Evolutionary conservation across 768 basidiomycete genomes (phyloP), one percentile per base, ranked within the genome.

Genomic region (Crassisporium funariophilum): DNA sequence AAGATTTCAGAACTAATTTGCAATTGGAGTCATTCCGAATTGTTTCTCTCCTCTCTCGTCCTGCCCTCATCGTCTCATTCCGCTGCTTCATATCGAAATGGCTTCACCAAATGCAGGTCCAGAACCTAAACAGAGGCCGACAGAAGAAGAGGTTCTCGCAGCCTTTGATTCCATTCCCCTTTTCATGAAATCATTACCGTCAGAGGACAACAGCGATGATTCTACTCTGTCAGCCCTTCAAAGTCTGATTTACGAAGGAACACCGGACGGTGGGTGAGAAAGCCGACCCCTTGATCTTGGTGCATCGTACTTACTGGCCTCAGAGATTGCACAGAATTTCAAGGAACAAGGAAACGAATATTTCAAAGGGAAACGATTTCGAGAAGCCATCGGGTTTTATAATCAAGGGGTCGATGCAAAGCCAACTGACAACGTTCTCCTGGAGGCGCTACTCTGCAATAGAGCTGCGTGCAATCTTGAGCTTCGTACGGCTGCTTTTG

Each of bases 331-430:
- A 1, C 77, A 82, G 50, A 94, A 89, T 60, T 97, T 98, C 69
- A 98, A 97, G 65, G 84, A 91, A 43, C 91, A 95, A 62, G 97
- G 94, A 4, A 98, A 98, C 62, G 93, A 95, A 45, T 91, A 95
- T 59, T 95, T 89, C 71, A 86, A 83, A 54, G 86, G 86, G 21
- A 91, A 90, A 60, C 81, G 90, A 34, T 88, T 81, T 65, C 80
- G 90, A 27, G 94, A 98, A 64, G 97, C 97, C 1, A 50, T 86
- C 6, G 82, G 83, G 1, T 97, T 98, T 64, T 99, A 98, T 64
- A 83, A 86, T 0, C 90, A 95, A 63, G 95, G 88, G 1, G 57
- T 98, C 19, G 91, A 94, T 46, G 90, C 88, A 15, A 82, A 88
- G 46, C 91, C 94, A 8, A 78, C 81, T 20, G 83, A 91, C 53